These are phyloP conservation scores for Fusarium sp. DNA, from an alignment of 2,329 filamentous ascomycete species.

Conservation along the genomic window DNA sequence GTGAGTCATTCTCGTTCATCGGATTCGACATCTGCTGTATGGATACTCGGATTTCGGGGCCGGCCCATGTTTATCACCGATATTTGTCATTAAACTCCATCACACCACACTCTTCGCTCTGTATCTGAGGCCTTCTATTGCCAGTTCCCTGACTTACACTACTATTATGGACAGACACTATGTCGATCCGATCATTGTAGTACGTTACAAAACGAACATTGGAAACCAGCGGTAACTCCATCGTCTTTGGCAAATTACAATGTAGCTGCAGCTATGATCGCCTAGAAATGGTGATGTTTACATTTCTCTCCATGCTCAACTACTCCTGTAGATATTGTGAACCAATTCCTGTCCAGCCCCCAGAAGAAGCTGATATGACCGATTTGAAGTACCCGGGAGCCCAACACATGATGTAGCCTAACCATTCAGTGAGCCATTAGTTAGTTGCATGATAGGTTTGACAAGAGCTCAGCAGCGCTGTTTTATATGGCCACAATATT, in stretches of 20 bases:
- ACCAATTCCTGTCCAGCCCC: background rate
- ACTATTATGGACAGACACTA: background rate
- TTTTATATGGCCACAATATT: background rate
- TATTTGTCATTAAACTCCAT: slow-evolving; percentile 40
- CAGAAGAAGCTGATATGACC: background rate
- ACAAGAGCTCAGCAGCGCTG: background rate
- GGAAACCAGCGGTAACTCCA: background rate
- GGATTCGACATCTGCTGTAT: slow-evolving; percentile 4
- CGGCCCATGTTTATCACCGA: slow-evolving; percentile 29
- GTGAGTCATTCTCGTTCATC: slow-evolving; percentile 33
- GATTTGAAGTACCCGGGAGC: background rate
- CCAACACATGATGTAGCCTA: background rate
- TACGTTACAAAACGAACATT: background rate
- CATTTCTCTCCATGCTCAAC: background rate
- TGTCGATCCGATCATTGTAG: background rate
- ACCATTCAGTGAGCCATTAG: background rate
- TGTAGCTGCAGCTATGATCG: background rate
- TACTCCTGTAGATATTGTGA: background rate
- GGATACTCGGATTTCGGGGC: slow-evolving; percentile 36
- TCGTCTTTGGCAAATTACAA: background rate
- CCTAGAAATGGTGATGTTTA: background rate
- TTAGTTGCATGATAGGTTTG: background rate
- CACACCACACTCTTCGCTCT: slow-evolving; percentile 22
- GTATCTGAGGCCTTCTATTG: background rate
- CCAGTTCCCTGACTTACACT: background rate